Base-by-base conservation (phyloP, 2,329 filamentous ascomycete genomes). In the Didymosphaeria variabile region DNA sequence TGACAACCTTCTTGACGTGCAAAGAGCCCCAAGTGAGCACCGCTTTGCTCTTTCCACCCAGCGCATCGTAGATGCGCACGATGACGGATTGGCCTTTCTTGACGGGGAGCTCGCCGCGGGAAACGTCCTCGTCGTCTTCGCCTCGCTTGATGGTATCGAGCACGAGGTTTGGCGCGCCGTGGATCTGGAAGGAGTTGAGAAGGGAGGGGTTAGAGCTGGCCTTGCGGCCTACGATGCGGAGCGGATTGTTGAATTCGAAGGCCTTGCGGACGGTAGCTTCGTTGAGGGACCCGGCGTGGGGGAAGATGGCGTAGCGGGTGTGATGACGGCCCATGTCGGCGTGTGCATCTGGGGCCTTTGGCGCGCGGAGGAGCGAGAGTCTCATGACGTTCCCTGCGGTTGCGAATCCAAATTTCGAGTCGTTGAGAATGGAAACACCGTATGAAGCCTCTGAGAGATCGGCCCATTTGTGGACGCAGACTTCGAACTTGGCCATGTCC, bases 401-500 rank as follows among this genome's bases (percentile, higher is more conserved):
- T 23, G 94, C 94, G 75, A 98, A 98, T 19, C 94, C 94, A 75
- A 97, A 98, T 79, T 97, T 97, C 81, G 89, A 92, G 79, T 98
- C 94, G 74, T 98, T 98, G 61, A 98, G 85, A 64, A 98, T 91
- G 2, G 92, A 94, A 8, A 98, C 93, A 65, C 94, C 94, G 71
- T 97, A 97, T 56, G 90, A 90, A 72, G 91, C 85, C 78, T 97
- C 94, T 0, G 91, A 94, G 29, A 97, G 82, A 78, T 97, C 94
- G 12, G 94, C 94, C 83, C 92, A 97, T 76, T 94, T 94, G 82
- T 97, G 94, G 77, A 91, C 94, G 84, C 93, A 97, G 55, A 97
- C 94, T 81, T 97, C 94, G 71, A 97, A 97, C 73, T 97, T 97
- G 73, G 94, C 94, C 93, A 97, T 97, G 74, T 97, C 93, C 93